Base-by-base conservation (phyloP, 441 rosid species). In the Macaranga tanarius region DNA sequence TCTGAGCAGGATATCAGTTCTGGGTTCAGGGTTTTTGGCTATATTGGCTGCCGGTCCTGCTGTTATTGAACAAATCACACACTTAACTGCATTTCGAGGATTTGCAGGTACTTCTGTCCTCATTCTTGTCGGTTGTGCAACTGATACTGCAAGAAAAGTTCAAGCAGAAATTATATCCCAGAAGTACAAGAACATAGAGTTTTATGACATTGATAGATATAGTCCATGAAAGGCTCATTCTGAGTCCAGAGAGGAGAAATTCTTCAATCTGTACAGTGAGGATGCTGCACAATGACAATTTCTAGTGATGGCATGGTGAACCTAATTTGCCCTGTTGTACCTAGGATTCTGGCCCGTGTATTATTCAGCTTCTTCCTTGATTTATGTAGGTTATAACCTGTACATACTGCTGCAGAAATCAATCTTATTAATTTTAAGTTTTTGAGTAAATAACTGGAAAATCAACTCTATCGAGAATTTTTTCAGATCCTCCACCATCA, bases 1-100 rank as follows among this genome's bases (percentile, higher is more conserved):
- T 65, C 98, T 92, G 67, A 88, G 98, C 48, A 88, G 97, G 77
- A 95, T 95, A 84, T 95, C 99, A 10, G 96, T 95, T 75, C 82
- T 95, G 63, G 97, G 98, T 62, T 93, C 97, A 1, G 88, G 82
- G 15, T 93, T 95, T 82, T 77, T 95, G 67, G 98, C 98, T 47
- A 84, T 93, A 74, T 84, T 95, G 62, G 98, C 99, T 61, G 97
- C 96, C 13, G 98, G 98, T 78, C 99, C 96, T 16, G 91, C 97
- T 0, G 89, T 88, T 31, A 75, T 95, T 0, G 99, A 95, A 81
- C 97, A 91, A 84, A 78, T 79, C 73, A 85, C 99, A 16, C 96
- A 92, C 85, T 85, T 91, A 87, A 92, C 96, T 22, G 97, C 96
- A 72, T 92, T 92, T 76, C 84, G 97, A 64, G 99, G 99, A 79